Evolutionary conservation across 2,329 filamentous ascomycete species (phyloP).

Genomic region (Botrytis pseudocinerea): DNA sequence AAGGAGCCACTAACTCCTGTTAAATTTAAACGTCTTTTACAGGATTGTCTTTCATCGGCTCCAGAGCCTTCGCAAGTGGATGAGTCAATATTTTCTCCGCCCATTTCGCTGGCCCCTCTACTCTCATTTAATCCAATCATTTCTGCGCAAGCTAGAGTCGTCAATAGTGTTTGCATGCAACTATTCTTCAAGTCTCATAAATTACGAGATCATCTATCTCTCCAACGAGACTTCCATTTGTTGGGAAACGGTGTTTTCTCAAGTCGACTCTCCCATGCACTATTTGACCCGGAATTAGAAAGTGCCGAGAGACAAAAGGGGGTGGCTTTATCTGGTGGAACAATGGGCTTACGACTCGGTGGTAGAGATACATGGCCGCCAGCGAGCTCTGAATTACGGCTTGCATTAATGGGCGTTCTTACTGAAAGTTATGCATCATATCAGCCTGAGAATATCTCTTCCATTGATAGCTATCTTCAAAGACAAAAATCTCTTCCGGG

Average conservation of each 20-base stretch:
- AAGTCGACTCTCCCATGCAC: constrained; percentile 73
- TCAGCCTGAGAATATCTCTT: constrained; percentile 32
- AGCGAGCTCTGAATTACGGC: constrained; percentile 85
- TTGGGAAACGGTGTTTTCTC: constrained; percentile 84
- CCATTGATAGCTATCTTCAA: constrained; percentile 40
- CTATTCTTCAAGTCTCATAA: constrained; percentile 75
- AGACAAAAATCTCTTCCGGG: constrained; percentile 56
- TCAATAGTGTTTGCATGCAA: constrained; percentile 75
- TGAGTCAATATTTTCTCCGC: constrained; percentile 37
- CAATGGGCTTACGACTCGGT: constrained; percentile 83
- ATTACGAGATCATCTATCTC: constrained; percentile 67
- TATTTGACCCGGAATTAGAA: constrained; percentile 82
- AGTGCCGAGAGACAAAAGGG: constrained; percentile 74
- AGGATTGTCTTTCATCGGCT: constrained; percentile 30
- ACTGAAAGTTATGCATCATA: constrained; percentile 65
- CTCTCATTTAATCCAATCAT: constrained; percentile 77
- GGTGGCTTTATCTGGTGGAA: constrained; percentile 64
- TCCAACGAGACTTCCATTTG: constrained; percentile 80
- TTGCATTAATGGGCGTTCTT: constrained; percentile 84
- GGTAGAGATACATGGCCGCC: constrained; percentile 86
- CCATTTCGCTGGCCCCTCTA: constrained; percentile 55
- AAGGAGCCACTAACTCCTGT: constrained; percentile 28
- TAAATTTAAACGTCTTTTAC: constrained; percentile 32
- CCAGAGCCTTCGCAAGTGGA: constrained; percentile 21
- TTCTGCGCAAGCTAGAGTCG: constrained; percentile 69